Percentiles rank a stretch among this genome's conserved stretches.
phyloP scores from a whole-genome alignment of 805 yeast species.

The Clavispora phyllophila region DNA sequence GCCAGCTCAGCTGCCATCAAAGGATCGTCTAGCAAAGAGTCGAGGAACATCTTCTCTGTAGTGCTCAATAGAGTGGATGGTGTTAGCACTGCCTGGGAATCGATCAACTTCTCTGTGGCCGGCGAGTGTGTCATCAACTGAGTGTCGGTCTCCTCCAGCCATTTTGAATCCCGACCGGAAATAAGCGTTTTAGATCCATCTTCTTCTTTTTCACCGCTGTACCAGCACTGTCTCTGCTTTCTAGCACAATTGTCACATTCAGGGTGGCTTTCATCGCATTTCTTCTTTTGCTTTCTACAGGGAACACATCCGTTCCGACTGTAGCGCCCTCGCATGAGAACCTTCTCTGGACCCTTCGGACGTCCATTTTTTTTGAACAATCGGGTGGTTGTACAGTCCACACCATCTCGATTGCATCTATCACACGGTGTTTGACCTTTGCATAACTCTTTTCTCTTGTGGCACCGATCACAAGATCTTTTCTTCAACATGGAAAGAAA shows the following conservation, averaged over 20 bases:
- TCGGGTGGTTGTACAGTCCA: constrained; percentile 11
- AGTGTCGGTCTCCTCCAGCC: not conserved
- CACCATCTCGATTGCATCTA: constrained; percentile 9
- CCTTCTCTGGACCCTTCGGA: constrained; percentile 8
- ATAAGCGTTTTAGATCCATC: not conserved
- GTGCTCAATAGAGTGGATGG: constrained; percentile 4
- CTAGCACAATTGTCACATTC: constrained; percentile 16
- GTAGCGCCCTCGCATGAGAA: constrained; percentile 6
- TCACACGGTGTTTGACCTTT: constrained; percentile 16
- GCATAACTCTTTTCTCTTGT: constrained; percentile 20
- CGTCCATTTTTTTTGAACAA: constrained; percentile 18
- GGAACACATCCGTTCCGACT: constrained; percentile 17
- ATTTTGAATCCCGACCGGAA: not conserved
- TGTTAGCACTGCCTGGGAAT: not conserved
- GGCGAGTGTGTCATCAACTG: not conserved
- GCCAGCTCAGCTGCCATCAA: not conserved
- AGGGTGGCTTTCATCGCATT: constrained; percentile 22
- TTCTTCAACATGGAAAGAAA: constrained; percentile 1
- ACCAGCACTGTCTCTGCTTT: constrained; percentile 10
- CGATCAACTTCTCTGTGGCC: not conserved
- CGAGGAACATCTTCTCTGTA: constrained; percentile 17
- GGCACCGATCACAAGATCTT: constrained; percentile 24
- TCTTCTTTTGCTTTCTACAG: constrained; percentile 19
- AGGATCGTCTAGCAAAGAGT: constrained; percentile 6
- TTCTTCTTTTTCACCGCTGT: not conserved